Evolutionary conservation across 2,329 filamentous ascomycete genomes (phyloP).

Genomic region (Hirsutella rhossiliensis): DNA sequence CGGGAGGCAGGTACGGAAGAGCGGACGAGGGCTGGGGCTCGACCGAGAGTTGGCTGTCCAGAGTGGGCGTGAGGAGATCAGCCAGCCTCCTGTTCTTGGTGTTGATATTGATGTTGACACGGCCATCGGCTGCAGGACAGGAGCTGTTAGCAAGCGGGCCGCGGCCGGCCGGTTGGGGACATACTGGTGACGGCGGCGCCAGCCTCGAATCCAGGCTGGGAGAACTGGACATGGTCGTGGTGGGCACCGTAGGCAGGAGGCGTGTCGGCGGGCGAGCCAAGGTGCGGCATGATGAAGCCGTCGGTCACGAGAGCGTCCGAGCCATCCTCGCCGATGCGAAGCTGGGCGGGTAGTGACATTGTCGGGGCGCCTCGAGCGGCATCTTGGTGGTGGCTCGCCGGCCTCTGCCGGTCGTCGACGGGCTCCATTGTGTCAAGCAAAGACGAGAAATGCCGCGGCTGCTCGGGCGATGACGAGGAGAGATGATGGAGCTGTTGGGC

Average conservation of each 20-base stretch:
- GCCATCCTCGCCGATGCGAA: neutral
- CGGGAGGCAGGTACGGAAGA: conserved; percentile 61
- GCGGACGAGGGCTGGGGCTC: conserved; percentile 39
- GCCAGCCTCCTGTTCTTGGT: conserved; percentile 56
- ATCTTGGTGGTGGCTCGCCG: neutral
- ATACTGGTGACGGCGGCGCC: conserved; percentile 45
- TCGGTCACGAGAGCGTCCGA: conserved; percentile 22
- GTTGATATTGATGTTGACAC: conserved; percentile 70
- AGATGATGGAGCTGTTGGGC: too few relatives aligned
- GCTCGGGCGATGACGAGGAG: too few relatives aligned
- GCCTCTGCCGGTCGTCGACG: neutral
- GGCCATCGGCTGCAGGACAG: conserved; percentile 51
- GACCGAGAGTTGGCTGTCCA: conserved; percentile 43
- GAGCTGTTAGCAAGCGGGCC: neutral
- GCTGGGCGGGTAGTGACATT: neutral
- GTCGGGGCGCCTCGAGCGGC: neutral
- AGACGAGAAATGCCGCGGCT: neutral
- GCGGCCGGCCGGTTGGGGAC: neutral
- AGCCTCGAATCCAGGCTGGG: conserved; percentile 50
- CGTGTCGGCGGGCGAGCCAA: conserved; percentile 27
- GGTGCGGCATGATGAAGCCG: conserved; percentile 26
- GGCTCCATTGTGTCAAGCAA: neutral
- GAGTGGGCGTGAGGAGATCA: conserved; percentile 52
- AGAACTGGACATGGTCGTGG: conserved; percentile 44
- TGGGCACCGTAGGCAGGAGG: conserved; percentile 49